Conservation (phyloP, 176 grass and related monocot species). For the Pontederia paniculata region DNA sequence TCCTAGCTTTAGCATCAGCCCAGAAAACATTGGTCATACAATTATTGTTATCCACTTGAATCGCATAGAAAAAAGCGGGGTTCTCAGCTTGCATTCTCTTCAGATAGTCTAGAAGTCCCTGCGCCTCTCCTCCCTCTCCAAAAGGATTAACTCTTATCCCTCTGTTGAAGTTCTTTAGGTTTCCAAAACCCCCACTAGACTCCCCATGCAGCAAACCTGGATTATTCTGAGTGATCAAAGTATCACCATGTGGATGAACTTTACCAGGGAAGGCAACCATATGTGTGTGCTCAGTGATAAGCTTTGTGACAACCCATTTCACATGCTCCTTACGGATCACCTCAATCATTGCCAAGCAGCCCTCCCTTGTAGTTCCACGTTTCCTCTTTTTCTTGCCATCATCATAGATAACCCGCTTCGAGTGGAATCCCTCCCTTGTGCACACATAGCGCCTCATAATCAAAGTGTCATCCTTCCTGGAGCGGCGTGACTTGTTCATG, state of each 20-base stretch:
- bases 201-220: no score
- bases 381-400: conserved; percentile 80
- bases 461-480: conserved; percentile 72
- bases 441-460: conserved; percentile 97
- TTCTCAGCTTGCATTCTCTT: conserved; percentile 48
- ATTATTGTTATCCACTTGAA: conserved; percentile 58
- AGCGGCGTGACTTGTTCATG: conserved; percentile 62
- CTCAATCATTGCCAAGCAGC: conserved; percentile 95
- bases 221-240: conserved; percentile 46
- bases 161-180: conserved; percentile 37
- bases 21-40: conserved; percentile 67
- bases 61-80: conserved; percentile 66
- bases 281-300: conserved; percentile 89
- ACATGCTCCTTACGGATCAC: conserved; percentile 54
- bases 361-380: conserved; percentile 74
- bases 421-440: conserved; percentile 70
- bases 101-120: conserved; percentile 70
- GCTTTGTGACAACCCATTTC: conserved; percentile 92
- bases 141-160: conserved; percentile 73
- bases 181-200: conserved; percentile 76
- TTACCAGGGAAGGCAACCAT: conserved; percentile 59
- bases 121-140: conserved; percentile 70
- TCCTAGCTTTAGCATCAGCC: conserved; percentile 69
- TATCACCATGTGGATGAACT: conserved; percentile 58
- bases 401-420: conserved; percentile 35